Conservation (phyloP, 441 rosid genomes). For the Bocquillonia castaneifolia region DNA sequence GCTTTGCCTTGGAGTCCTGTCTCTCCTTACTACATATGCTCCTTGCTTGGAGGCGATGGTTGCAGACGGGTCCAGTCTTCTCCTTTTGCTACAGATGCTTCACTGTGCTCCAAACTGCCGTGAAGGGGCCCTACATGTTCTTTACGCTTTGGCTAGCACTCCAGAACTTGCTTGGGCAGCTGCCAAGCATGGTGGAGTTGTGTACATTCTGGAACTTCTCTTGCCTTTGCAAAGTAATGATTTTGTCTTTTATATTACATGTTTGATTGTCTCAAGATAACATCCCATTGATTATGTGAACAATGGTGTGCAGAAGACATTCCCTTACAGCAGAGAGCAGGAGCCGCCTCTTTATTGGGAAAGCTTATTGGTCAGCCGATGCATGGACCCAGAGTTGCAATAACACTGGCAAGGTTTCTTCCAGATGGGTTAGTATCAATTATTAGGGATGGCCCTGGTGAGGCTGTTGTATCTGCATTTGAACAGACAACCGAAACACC, state of each 20-base stretch:
- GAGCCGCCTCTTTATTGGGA: conserved; percentile 93
- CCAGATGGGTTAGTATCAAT: conserved; percentile 95
- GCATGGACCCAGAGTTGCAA: conserved; percentile 99
- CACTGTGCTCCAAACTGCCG: conserved; percentile 86
- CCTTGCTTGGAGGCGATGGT: conserved; percentile 99
- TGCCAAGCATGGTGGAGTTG: conserved; percentile 99
- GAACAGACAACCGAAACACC: conserved; percentile 98
- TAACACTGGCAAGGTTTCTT: conserved; percentile 91
- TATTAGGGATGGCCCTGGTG: conserved; percentile 99
- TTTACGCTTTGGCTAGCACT: conserved; percentile 98
- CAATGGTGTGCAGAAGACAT: conserved; percentile 72
- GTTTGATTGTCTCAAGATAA: conserved; percentile 20
- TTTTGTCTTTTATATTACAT: conserved; percentile 18
- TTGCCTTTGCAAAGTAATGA: conserved; percentile 80
- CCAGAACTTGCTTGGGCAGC: conserved; percentile 99
- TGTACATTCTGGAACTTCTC: conserved; percentile 93
- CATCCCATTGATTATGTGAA: conserved; percentile 27
- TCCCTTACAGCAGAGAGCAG: conserved; percentile 95
- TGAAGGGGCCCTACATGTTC: conserved; percentile 97
- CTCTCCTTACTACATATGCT: conserved; percentile 90
- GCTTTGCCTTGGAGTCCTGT: conserved; percentile 86
- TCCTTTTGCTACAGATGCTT: conserved; percentile 94
- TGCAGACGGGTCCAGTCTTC: conserved; percentile 97
- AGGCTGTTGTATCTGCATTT: conserved; percentile 88
- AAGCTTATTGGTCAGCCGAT: conserved; percentile 97